These are phyloP conservation scores for Protea cynaroides DNA, from an alignment of 164 flowering plant genomes.

Conservation along the genomic window DNA sequence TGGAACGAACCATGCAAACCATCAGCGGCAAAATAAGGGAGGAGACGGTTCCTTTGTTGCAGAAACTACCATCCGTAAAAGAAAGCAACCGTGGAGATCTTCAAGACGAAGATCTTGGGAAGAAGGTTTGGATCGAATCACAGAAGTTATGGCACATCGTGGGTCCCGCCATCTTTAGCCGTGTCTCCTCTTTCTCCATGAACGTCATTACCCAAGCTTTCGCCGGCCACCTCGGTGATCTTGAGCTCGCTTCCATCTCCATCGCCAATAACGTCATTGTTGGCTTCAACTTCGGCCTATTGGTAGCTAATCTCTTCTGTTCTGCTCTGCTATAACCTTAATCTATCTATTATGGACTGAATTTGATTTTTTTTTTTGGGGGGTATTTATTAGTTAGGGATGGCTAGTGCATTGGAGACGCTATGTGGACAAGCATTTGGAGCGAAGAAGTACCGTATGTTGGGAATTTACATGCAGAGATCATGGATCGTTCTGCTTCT, in stretches of 20 bases:
- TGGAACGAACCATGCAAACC: background rate
- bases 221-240: too few species aligned
- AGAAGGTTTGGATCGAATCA: slow-evolving; percentile 37
- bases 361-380: too few species aligned
- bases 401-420: slow-evolving; percentile 58
- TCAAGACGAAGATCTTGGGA: background rate
- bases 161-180: too few species aligned
- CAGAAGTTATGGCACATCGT: too few species aligned
- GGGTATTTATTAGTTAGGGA: slow-evolving; percentile 34
- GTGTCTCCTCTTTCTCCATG: too few species aligned
- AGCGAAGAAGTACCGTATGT: too few species aligned
- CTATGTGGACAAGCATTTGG: slow-evolving; percentile 58
- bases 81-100: too few species aligned
- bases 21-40: background rate
- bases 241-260: too few species aligned
- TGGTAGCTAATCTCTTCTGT: slow-evolving; percentile 29
- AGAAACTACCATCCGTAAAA: background rate
- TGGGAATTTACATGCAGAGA: too few species aligned
- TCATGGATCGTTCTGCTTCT: slow-evolving; percentile 39
- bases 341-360: too few species aligned
- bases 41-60: slow-evolving; percentile 3
- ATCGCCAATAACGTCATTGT: too few species aligned
- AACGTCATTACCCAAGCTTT: too few species aligned
- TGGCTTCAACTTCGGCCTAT: slow-evolving; percentile 47
- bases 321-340: background rate